Base-by-base conservation (phyloP, 148 eudicot genomes). In the Salicornia ramosissima region DNA sequence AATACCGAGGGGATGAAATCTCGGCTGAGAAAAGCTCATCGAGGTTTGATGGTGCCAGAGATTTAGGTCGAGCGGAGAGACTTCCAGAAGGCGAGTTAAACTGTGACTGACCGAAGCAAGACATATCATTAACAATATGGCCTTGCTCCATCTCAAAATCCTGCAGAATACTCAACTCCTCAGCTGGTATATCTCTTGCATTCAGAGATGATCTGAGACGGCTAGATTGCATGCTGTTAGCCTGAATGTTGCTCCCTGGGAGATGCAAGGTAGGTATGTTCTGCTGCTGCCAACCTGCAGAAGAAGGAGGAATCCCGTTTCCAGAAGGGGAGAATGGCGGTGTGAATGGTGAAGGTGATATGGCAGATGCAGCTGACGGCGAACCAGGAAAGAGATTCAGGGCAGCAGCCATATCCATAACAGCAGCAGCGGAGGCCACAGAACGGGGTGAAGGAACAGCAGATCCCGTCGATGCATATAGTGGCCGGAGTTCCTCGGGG, bases 381-480 rank as follows among this genome's bases (percentile, higher is more conserved):
- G 86, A 83, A 10, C 83, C 78, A 18, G 84, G 81, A 39, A 77
- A 82, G n/a, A 79, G 52, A 54, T 75, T 85, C 55, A 82, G 55
- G 33, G 85, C 80, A 21, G 80, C 88, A 45, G 86, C 83, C 82
- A 85, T 76, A 39, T 85, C 85, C 85, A 84, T 79, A 40, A 77
- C 79, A 68, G 86, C 78, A 67, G 81, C 86, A 70, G 84, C 80
- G 10, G 87, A 79, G 25, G 83, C 75, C 31, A 80, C 53, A 46
- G 85, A 77, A 7, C 86, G 67, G 11, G 90, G 87, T 22, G 87
- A 84, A 10, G 84, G 81, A 30, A 84, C 73, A 22, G 83, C 87
- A n/a, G 90, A 83, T 7, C 90, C 90, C 0, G 87, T 78, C 3
- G 83, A 80, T 19, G 77, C 53, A 66, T 80, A 84, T 0, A 86